phyloP scores from a whole-genome alignment of 192 early-diverging fungal species.

The Linderina pennispora region DNA sequence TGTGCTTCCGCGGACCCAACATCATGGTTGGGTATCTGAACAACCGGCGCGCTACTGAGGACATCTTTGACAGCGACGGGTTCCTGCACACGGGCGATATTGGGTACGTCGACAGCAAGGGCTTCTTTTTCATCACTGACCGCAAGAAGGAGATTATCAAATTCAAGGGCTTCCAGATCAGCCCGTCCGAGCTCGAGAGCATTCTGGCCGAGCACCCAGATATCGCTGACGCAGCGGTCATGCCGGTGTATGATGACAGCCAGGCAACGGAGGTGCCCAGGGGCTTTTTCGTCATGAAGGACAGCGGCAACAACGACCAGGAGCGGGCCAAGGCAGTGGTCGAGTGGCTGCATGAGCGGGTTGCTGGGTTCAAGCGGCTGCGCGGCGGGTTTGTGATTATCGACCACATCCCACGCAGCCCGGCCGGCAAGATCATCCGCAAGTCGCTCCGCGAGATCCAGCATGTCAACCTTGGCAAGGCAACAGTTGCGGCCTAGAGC shows the following conservation, averaged over 20 bases:
- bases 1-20: slow-evolving; percentile 84
- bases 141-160: slow-evolving; percentile 91
- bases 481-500: too few relatives aligned
- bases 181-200: slow-evolving; percentile 83
- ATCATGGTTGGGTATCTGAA: slow-evolving; percentile 84
- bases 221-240: slow-evolving; percentile 65
- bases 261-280: slow-evolving; percentile 72
- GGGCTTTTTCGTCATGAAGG: slow-evolving; percentile 65
- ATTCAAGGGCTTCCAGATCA: slow-evolving; percentile 73
- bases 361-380: slow-evolving; percentile 70
- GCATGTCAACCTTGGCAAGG: too few relatives aligned
- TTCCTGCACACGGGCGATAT: slow-evolving; percentile 86
- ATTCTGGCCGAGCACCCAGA: slow-evolving; percentile 61
- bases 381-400: slow-evolving; percentile 71
- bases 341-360: slow-evolving; percentile 52
- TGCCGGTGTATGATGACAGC: slow-evolving; percentile 56
- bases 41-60: slow-evolving; percentile 65
- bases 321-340: slow-evolving; percentile 44
- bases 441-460: slow-evolving; percentile 54
- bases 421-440: slow-evolving; percentile 80
- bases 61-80: slow-evolving; percentile 64
- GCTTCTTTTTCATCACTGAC: slow-evolving; percentile 61
- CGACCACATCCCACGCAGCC: slow-evolving; percentile 66
- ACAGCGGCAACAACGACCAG: slow-evolving; percentile 31
- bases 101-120: slow-evolving; percentile 56